Conservation (phyloP, 1,284 basidiomycete species). For the Fistulina hepatica region DNA sequence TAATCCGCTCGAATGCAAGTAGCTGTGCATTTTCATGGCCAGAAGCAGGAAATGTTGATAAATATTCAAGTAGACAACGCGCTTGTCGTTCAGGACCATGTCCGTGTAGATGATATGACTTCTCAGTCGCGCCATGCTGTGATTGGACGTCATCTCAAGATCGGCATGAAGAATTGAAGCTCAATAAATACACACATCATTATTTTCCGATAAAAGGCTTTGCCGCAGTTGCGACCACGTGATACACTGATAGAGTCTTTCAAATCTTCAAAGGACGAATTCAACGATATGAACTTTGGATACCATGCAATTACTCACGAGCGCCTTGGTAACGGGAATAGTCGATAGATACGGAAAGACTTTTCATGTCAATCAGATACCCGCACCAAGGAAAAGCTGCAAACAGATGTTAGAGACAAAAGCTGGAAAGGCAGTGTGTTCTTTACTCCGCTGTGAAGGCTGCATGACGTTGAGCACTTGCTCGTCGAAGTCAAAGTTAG, state of each 20-base stretch:
- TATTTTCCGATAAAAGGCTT: constrained; percentile 56
- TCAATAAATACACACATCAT: constrained; percentile 40
- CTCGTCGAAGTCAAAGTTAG: constrained; percentile 69
- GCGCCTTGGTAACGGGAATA: constrained; percentile 53
- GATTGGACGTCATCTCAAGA: neutral
- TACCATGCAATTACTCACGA: constrained; percentile 34
- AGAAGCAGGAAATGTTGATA: constrained; percentile 81
- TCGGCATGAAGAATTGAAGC: neutral
- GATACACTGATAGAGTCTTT: constrained; percentile 56
- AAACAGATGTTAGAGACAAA: constrained; percentile 3
- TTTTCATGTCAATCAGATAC: constrained; percentile 60
- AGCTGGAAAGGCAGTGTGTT: constrained; percentile 1
- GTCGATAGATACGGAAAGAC: constrained; percentile 69
- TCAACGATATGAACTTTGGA: constrained; percentile 1
- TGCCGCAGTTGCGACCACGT: constrained; percentile 45
- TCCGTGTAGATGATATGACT: constrained; percentile 74
- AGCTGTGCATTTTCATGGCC: constrained; percentile 83
- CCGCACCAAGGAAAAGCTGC: constrained; percentile 90
- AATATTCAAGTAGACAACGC: constrained; percentile 67
- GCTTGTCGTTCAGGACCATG: constrained; percentile 52
- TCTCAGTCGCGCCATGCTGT: constrained; percentile 55
- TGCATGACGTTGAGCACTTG: constrained; percentile 43
- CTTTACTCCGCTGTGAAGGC: constrained; percentile 36
- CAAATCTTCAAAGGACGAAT: constrained; percentile 30
- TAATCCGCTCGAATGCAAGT: constrained; percentile 58